Evolutionary conservation across 1,139 yeast species (phyloP), one percentile per base, ranked within the genome.

Genomic region (Kurtzmaniella quercitrusa): DNA sequence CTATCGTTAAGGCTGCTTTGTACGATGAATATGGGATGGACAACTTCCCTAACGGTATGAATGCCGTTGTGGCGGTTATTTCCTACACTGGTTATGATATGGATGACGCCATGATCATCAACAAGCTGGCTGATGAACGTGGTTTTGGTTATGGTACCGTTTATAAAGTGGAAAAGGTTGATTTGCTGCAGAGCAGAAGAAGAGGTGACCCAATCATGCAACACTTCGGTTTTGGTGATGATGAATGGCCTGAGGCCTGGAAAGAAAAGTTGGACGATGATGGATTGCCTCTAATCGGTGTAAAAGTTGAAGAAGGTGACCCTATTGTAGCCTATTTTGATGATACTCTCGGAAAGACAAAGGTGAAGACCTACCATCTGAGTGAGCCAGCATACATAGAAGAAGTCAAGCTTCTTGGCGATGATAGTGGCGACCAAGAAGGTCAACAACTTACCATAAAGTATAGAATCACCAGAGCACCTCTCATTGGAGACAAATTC

Each of bases 51-150:
- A 94, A 94, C 63, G 99, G 99, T 63, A 90, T 89, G 55, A 93
- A 93, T 60, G 98, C 98, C 2, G 96, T 93, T 46, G 99, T 93
- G 50, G 99, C 99, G 0, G 99, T 93, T 54, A 93, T 93, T 59
- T 90, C 98, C 0, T 93, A 93, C 65, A 94, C 99, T 7, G 98
- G 98, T 55, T 93, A 93, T 62, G 99, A 93, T 86, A 93, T 93
- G 98, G 83, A 93, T 71, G 99, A 93, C 68, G 99, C 98, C 62
- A 93, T 93, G 98, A 93, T 93, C 60, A 81, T 93, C 57, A 94
- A 93, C 67, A 93, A 93, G 66, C 85, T 95, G 41, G 96, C 98
- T 0, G 95, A 91, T 59, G 99, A 93, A 69, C 80, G 99, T 65
- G 99, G 98, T 0, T 94, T 93, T 54, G 98, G 95, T 19, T 94